A percentile compares a stretch with the other conserved stretches of the same genome.
Conservation (phyloP, 352 stramenopile genomes). For the Phytophthora idaei region DNA sequence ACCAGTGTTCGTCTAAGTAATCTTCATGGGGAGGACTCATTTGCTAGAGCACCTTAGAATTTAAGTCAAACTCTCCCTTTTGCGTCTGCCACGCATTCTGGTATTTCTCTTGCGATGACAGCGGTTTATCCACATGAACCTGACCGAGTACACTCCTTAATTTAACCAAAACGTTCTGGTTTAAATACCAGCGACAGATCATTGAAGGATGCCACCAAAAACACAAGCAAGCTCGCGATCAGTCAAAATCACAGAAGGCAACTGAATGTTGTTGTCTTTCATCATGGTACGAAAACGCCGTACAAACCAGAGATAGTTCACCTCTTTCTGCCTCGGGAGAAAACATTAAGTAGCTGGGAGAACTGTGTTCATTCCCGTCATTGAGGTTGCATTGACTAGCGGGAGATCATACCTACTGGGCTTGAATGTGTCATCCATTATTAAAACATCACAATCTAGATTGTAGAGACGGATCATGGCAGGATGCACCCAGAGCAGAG, state of each 20-base stretch:
- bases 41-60: not conserved
- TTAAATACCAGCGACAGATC: not conserved
- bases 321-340: too few species aligned
- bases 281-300: too few species aligned
- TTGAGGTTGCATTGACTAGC: too few species aligned
- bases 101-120: not conserved
- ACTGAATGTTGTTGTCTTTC: not conserved
- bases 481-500: too few species aligned
- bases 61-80: not conserved
- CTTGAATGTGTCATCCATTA: too few species aligned
- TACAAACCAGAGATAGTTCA: too few species aligned
- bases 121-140: not conserved
- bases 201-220: not conserved
- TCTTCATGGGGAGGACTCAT: not conserved
- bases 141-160: not conserved
- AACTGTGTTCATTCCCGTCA: too few species aligned
- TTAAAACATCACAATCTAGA: too few species aligned
- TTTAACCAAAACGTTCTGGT: not conserved
- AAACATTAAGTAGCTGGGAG: too few species aligned
- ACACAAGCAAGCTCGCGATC: not conserved
- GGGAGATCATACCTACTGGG: too few species aligned
- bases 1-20: not conserved
- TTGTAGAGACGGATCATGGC: too few species aligned
- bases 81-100: not conserved
- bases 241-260: not conserved